These are phyloP conservation scores for Herpotrichia juniperi DNA, from an alignment of 2,329 filamentous ascomycete genomes.

Conservation along the genomic window DNA sequence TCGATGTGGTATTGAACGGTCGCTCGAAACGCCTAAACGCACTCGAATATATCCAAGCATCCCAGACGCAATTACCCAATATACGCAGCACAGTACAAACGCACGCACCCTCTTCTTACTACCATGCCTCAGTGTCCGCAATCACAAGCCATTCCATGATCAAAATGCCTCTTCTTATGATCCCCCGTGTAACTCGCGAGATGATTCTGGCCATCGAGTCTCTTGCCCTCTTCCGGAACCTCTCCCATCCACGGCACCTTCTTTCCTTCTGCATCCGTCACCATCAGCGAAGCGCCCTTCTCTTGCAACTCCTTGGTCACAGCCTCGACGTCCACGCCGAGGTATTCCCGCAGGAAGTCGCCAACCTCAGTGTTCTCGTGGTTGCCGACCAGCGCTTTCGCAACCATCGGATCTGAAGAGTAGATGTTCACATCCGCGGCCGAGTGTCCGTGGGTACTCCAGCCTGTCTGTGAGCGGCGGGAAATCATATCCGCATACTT, in stretches of 20 bases:
- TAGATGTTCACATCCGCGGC: constrained; percentile 98
- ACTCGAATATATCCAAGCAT: not conserved
- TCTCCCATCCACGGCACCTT: constrained; percentile 51
- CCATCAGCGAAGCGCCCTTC: constrained; percentile 51
- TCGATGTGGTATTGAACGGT: too few relatives aligned
- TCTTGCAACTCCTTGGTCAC: constrained; percentile 77
- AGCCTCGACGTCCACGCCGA: constrained; percentile 77
- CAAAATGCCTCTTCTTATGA: constrained; percentile 39
- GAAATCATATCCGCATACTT: constrained; percentile 85
- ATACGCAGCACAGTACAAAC: not conserved
- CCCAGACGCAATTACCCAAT: not conserved
- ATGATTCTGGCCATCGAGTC: constrained; percentile 55
- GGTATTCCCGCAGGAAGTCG: constrained; percentile 77
- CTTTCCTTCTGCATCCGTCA: constrained; percentile 30
- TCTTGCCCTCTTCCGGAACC: constrained; percentile 47
- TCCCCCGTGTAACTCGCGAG: constrained; percentile 45
- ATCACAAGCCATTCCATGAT: constrained; percentile 35
- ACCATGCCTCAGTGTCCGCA: constrained; percentile 30
- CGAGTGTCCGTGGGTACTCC: constrained; percentile 88
- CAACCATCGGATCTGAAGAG: constrained; percentile 70
- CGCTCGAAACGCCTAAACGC: too few relatives aligned
- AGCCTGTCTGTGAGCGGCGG: constrained; percentile 85
- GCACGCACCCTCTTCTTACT: not conserved
- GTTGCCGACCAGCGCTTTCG: constrained; percentile 75
- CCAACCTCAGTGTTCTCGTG: constrained; percentile 96